Base-by-base conservation (phyloP, 148 eudicot species). In the Bassia scoparia region DNA sequence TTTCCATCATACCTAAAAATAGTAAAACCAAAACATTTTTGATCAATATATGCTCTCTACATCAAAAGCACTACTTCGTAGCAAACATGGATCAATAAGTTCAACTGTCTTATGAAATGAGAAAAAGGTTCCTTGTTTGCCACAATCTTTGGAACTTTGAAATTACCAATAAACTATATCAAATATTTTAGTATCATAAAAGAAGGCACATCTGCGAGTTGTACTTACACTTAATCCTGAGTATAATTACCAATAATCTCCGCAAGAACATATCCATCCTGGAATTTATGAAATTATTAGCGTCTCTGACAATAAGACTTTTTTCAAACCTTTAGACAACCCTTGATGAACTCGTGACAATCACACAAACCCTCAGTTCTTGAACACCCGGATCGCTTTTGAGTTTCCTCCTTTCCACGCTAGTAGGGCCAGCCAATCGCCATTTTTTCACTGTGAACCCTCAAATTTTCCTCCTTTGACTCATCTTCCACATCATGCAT, bases 351-450 rank as follows among this genome's bases (percentile, higher is more conserved):
- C 74, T 86, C 89, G 37, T 90, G 97, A 54, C 97, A 90, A 76
- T 90, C 97, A 43, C 97, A 70, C 97, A 90, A 70, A 90, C 86
- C 79, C 93, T 85, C 79, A 90, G 79, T 90, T 89, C 53, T 90
- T 90, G 84, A 87, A 90, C 75, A 90, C 74, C 49, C 88, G 70
- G 11, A 89, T 87, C 27, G 78, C 79, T 72, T 75, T 77, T 17
- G 80, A 68, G 30, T 79, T 82, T 34, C 64, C 55, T 80, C 83
- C 62, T 71, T 65, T 37, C 84, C 86, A 29, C 72, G 20, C 71
- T 64, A 89, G 77, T 70, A 90, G 77, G 34, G 93, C 93, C 53
- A 90, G 75, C 97, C 97, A 23, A 87, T 86, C 10, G 91, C 97
- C 81, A 90, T 66, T 64, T 87, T 90, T 81, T 90, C 97, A 23